Conservation (phyloP, 352 stramenopile genomes). For the Pythium oligandrum region DNA sequence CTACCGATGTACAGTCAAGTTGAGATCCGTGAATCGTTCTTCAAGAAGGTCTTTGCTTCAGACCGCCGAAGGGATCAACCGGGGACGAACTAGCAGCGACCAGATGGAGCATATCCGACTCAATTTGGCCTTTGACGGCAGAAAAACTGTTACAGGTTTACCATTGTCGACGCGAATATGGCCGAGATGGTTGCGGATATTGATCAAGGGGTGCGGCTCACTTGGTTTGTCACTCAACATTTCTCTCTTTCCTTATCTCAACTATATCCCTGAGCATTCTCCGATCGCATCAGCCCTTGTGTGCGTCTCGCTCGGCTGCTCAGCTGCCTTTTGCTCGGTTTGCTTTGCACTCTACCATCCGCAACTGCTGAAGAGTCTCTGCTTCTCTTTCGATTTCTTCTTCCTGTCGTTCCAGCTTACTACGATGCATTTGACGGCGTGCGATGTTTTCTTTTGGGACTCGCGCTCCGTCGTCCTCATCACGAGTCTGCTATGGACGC, state of each 20-base stretch:
- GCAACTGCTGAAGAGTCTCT: conserved; percentile 9
- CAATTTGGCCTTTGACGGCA: too few species aligned
- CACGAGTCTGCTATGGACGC: conserved; percentile 18
- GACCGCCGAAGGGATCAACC: too few species aligned
- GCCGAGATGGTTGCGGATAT: not conserved
- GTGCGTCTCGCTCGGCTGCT: conserved; percentile 1
- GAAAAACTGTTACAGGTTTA: too few species aligned
- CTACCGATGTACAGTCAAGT: conserved; percentile 15
- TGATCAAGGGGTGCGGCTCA: conserved; percentile 1
- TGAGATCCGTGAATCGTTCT: not conserved
- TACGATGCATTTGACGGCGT: not conserved
- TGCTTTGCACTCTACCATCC: conserved; percentile 14
- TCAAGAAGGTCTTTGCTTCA: too few species aligned
- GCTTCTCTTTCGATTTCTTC: conserved; percentile 14
- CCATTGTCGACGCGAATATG: too few species aligned
- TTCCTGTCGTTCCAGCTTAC: conserved; percentile 15
- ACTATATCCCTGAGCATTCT: conserved; percentile 3
- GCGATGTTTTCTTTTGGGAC: conserved; percentile 13
- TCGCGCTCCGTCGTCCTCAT: conserved; percentile 5
- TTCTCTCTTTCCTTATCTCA: conserved; percentile 10
- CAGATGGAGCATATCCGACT: too few species aligned
- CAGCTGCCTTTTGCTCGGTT: conserved; percentile 1
- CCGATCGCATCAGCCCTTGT: not conserved
- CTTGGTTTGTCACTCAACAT: conserved; percentile 6
- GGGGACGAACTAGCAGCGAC: too few species aligned